phyloP scores from a whole-genome alignment of 768 basidiomycete species.

The Leccinum variicolor region DNA sequence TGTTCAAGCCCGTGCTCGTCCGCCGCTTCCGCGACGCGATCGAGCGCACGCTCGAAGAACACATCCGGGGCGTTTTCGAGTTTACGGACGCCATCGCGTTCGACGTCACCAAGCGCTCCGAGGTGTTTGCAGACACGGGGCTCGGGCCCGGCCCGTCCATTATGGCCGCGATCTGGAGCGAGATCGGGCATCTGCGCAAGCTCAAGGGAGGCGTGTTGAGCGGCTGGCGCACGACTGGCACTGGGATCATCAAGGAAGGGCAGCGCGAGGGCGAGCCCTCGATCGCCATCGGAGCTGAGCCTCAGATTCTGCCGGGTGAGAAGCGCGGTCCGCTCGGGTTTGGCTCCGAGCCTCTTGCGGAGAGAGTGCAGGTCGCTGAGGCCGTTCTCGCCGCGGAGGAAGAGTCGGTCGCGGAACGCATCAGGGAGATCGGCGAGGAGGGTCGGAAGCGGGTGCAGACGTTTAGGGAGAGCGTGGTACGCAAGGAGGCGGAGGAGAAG shows the following conservation, averaged over 20 bases:
- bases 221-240: constrained; percentile 57
- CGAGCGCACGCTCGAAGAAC: constrained; percentile 53
- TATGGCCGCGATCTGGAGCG: constrained; percentile 66
- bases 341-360: constrained; percentile 37
- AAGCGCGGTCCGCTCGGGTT: constrained; percentile 66
- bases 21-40: constrained; percentile 57
- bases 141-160: constrained; percentile 45
- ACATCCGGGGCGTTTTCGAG: constrained; percentile 50
- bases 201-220: constrained; percentile 32
- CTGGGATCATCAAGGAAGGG: constrained; percentile 59
- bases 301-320: constrained; percentile 65
- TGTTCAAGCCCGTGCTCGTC: constrained; percentile 63
- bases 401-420: constrained; percentile 31
- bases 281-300: constrained; percentile 70
- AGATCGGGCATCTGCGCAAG: constrained; percentile 55
- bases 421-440: constrained; percentile 32
- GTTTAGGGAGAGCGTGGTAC: constrained; percentile 43
- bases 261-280: constrained; percentile 23
- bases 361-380: constrained; percentile 5
- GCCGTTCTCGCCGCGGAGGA: background rate
- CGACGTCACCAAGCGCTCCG: constrained; percentile 53
- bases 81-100: constrained; percentile 54
- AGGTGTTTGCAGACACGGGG: constrained; percentile 67
- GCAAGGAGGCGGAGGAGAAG: constrained; percentile 39
- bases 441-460: constrained; percentile 36